phyloP scores from a whole-genome alignment of 2,329 filamentous ascomycete species.

The Alternaria solani region DNA sequence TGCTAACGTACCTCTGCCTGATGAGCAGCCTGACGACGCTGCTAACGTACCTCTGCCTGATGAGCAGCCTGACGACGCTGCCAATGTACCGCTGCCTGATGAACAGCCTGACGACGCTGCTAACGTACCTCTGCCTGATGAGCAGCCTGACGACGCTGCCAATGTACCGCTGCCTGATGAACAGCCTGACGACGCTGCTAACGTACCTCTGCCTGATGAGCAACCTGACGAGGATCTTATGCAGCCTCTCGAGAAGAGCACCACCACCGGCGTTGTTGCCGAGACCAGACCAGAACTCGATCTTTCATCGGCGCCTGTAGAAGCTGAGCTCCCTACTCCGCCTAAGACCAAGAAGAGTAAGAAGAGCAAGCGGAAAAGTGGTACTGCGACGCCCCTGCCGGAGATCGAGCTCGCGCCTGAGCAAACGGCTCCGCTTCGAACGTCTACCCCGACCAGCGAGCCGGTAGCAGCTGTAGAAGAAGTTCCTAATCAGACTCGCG shows the following conservation, averaged over 20 bases:
- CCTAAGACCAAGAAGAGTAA: conserved; percentile 16
- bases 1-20: conserved; percentile 4
- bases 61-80: not conserved
- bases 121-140: conserved; percentile 2
- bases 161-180: conserved; percentile 1
- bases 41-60: too few species aligned
- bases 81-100: conserved; percentile 1
- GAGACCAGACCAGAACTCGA: not conserved
- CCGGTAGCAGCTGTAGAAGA: not conserved
- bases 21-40: not conserved
- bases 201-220: not conserved
- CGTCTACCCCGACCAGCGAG: not conserved
- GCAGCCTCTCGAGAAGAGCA: not conserved
- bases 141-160: not conserved
- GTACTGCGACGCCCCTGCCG: conserved; percentile 1
- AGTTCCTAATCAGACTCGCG: not conserved
- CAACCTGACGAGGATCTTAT: conserved; percentile 6
- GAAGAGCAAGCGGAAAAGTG: conserved; percentile 17
- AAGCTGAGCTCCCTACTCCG: not conserved
- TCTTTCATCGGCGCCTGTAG: not conserved
- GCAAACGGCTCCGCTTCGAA: not conserved
- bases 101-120: not conserved
- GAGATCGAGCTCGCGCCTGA: conserved; percentile 8
- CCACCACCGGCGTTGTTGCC: not conserved
- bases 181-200: not conserved